Conservation (phyloP, 2,329 filamentous ascomycete species). For the Massarina eburnea region DNA sequence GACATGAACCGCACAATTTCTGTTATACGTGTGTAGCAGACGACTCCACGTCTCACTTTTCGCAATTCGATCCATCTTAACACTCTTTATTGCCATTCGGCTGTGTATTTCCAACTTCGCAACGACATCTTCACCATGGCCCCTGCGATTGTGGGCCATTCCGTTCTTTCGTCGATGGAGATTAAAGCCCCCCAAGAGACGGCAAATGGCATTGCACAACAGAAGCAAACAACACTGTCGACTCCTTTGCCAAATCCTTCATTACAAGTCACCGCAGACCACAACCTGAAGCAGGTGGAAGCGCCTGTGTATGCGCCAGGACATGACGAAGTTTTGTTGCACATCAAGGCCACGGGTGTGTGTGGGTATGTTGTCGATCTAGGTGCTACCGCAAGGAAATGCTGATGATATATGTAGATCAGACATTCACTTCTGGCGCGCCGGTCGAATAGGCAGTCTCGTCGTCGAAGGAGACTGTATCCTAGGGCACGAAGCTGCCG, state of each 20-base stretch:
- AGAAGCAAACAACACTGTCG: slow-evolving; percentile 16
- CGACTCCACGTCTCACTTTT: not conserved
- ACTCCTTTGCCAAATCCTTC: slow-evolving; percentile 54
- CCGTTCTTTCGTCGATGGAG: not conserved
- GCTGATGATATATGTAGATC: slow-evolving; percentile 47
- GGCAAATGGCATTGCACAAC: slow-evolving; percentile 10
- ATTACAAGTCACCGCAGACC: slow-evolving; percentile 62
- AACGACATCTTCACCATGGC: slow-evolving; percentile 15
- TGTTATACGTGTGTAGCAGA: not conserved
- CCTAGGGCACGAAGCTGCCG: slow-evolving; percentile 66
- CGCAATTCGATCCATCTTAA: too few relatives aligned
- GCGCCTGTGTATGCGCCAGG: slow-evolving; percentile 59
- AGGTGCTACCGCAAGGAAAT: not conserved
- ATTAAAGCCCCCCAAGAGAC: slow-evolving; percentile 11
- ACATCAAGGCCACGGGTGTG: slow-evolving; percentile 65
- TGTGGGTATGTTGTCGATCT: slow-evolving; percentile 54
- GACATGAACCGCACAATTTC: not conserved
- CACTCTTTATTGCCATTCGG: too few relatives aligned
- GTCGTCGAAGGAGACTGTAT: slow-evolving; percentile 65
- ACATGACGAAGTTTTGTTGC: slow-evolving; percentile 59
- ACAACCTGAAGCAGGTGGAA: slow-evolving; percentile 58
- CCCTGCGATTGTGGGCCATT: slow-evolving; percentile 12
- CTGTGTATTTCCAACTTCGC: not conserved
- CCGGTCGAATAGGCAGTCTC: slow-evolving; percentile 63
- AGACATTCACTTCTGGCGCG: slow-evolving; percentile 70